Evolutionary conservation across 768 basidiomycete species (phyloP).

Genomic region (Punctularia strigosozonata): DNA sequence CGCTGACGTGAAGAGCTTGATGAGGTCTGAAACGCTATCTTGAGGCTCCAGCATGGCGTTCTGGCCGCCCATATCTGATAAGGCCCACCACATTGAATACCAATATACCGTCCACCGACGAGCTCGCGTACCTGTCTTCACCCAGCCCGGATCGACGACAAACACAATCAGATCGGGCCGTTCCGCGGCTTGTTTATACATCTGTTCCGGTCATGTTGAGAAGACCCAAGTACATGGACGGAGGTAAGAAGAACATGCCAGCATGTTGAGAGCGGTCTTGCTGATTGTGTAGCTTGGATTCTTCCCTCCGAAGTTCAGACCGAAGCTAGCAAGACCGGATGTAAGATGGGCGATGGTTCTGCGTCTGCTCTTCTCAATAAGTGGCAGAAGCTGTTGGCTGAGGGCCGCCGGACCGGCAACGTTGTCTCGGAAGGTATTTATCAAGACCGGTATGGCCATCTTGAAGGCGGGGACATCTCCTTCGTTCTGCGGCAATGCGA

Average conservation of each 20-base stretch:
- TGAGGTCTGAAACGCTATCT: not conserved
- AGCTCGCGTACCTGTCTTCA: not conserved
- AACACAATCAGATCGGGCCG: not conserved
- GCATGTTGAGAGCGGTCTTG: slow-evolving; percentile 29
- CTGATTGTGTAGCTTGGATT: slow-evolving; percentile 23
- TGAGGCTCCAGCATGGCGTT: not conserved
- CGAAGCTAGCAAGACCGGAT: slow-evolving; percentile 22
- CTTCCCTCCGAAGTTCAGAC: slow-evolving; percentile 14
- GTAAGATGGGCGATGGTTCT: slow-evolving; percentile 24
- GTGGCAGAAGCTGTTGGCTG: slow-evolving; percentile 20
- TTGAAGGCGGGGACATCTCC: slow-evolving; percentile 17
- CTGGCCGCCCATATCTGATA: not conserved
- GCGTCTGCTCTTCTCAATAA: slow-evolving; percentile 20
- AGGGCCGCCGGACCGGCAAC: slow-evolving; percentile 24
- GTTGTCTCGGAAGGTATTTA: slow-evolving; percentile 17
- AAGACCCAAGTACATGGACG: not conserved
- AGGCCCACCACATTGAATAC: not conserved
- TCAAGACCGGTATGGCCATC: slow-evolving; percentile 13
- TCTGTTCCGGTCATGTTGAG: slow-evolving; percentile 5
- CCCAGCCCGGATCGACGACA: slow-evolving; percentile 1
- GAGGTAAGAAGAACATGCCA: slow-evolving; percentile 16
- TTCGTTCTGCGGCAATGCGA: slow-evolving; percentile 7
- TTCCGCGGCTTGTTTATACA: not conserved
- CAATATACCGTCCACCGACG: not conserved
- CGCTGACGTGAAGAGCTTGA: not conserved